phyloP scores from a whole-genome alignment of 352 stramenopile species.

The Phytophthora citrophthora region DNA sequence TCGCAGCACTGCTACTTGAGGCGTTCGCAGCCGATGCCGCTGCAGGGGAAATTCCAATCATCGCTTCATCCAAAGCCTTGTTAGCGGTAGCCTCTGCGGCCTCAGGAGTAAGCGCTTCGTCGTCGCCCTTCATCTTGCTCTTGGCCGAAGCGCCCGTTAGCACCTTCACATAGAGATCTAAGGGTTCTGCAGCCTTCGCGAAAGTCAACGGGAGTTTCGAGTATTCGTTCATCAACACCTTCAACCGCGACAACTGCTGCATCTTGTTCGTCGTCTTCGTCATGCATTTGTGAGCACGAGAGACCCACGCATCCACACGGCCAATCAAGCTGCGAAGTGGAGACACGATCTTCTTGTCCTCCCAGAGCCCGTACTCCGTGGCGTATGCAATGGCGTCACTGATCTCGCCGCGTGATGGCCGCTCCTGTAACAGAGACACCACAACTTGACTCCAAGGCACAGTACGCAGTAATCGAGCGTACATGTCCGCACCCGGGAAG shows the following conservation, averaged over 20 bases:
- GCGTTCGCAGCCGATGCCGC: slow-evolving; percentile 15
- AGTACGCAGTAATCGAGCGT: slow-evolving; percentile 65
- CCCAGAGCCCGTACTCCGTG: slow-evolving; percentile 64
- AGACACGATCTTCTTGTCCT: slow-evolving; percentile 71
- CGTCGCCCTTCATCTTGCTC: slow-evolving; percentile 19
- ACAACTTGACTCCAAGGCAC: slow-evolving; percentile 81
- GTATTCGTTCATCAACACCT: slow-evolving; percentile 87
- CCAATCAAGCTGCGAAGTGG: slow-evolving; percentile 77
- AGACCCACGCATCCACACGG: slow-evolving; percentile 84
- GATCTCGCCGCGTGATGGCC: slow-evolving; percentile 68
- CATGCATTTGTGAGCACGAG: slow-evolving; percentile 79
- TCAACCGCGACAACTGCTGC: slow-evolving; percentile 68
- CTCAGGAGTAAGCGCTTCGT: slow-evolving; percentile 31
- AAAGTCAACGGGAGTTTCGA: slow-evolving; percentile 87
- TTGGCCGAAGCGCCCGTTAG: slow-evolving; percentile 21
- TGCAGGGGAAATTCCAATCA: slow-evolving; percentile 41
- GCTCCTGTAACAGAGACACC: slow-evolving; percentile 77
- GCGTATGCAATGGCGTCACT: slow-evolving; percentile 71
- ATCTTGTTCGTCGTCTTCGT: slow-evolving; percentile 63
- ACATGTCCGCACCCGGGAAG: slow-evolving; percentile 75
- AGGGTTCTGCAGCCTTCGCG: slow-evolving; percentile 33
- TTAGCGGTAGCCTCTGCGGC: slow-evolving; percentile 35
- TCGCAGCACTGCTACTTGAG: slow-evolving; percentile 3
- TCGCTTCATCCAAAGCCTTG: slow-evolving; percentile 47
- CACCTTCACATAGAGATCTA: slow-evolving; percentile 50